Percentiles rank a stretch among this genome's conserved stretches.
phyloP scores from a whole-genome alignment of 164 flowering plant genomes.

The Macadamia integrifolia region DNA sequence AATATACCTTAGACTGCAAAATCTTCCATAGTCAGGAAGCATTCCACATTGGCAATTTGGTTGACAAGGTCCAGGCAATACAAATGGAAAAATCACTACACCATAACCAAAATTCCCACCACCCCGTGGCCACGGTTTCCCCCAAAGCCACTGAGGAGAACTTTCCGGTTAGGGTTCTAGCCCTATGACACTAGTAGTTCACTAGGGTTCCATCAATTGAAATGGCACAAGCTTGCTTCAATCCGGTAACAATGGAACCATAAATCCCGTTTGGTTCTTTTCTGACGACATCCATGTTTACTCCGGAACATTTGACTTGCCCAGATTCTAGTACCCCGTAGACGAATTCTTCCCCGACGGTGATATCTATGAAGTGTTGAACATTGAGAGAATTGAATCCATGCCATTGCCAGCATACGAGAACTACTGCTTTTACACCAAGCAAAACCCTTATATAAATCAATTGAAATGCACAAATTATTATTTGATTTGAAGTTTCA shows the following conservation, averaged over 20 bases:
- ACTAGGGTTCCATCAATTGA: constrained; percentile 21
- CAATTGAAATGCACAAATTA: too few species aligned
- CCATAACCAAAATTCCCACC: constrained; percentile 13
- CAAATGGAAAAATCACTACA: constrained; percentile 29
- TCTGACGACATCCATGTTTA: not conserved
- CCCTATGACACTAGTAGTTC: constrained; percentile 58
- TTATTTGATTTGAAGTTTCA: too few species aligned
- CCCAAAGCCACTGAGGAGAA: constrained; percentile 61
- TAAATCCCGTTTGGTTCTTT: constrained; percentile 27
- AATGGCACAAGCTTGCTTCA: constrained; percentile 57
- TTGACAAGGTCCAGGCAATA: constrained; percentile 59
- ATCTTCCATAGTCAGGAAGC: constrained; percentile 12
- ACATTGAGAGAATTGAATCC: too few species aligned
- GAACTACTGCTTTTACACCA: too few species aligned
- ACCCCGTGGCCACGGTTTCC: constrained; percentile 70
- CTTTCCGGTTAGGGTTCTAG: constrained; percentile 15
- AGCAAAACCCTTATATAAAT: too few species aligned
- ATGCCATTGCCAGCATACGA: too few species aligned
- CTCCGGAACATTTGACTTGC: constrained; percentile 32
- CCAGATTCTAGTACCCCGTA: constrained; percentile 48
- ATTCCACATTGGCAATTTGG: constrained; percentile 27
- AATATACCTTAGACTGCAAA: constrained; percentile 34
- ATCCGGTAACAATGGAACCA: constrained; percentile 48
- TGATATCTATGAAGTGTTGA: too few species aligned
- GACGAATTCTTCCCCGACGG: constrained; percentile 17